A percentile compares a stretch with the other conserved stretches of the same genome.
phyloP scores from a whole-genome alignment of 345 rosid species.

The Pugionium dolabratum region DNA sequence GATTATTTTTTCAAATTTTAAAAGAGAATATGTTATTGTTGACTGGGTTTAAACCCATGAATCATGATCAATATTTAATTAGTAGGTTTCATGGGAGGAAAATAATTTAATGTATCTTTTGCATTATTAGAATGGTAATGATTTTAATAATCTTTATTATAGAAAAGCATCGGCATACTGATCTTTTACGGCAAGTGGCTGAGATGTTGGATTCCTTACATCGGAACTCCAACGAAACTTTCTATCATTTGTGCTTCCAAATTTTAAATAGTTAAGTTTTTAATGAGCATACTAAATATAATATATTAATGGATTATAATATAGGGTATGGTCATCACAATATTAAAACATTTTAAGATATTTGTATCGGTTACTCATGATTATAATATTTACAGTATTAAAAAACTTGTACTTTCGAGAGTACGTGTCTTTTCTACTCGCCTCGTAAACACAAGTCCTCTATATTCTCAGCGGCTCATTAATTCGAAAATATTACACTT shows the following conservation, averaged over 20 bases:
- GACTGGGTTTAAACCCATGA: slow-evolving; percentile 20
- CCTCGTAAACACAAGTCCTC: no score
- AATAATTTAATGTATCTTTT: slow-evolving; percentile 22
- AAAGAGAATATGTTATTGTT: not conserved
- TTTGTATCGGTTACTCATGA: no score
- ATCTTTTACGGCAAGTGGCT: slow-evolving; percentile 26
- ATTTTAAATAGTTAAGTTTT: not conserved
- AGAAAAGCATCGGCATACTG: slow-evolving; percentile 12
- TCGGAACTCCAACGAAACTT: slow-evolving; percentile 39
- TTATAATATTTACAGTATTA: no score
- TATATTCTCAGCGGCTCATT: no score
- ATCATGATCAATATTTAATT: slow-evolving; percentile 24
- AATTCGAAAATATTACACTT: no score
- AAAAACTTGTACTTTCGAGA: no score
- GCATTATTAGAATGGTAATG: slow-evolving; percentile 1
- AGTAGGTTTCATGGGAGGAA: slow-evolving; percentile 27
- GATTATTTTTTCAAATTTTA: not conserved
- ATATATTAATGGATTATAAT: no score
- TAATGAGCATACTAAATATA: no score
- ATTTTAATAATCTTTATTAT: slow-evolving; percentile 16
- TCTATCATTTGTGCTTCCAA: slow-evolving; percentile 20
- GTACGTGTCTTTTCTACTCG: no score
- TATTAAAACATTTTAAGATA: no score
- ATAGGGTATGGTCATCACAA: no score
- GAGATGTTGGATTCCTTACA: slow-evolving; percentile 41